Percentiles rank a stretch among this genome's conserved stretches.
Conservation (phyloP, 2,329 filamentous ascomycete species). For the Trichoderma atrobrunneum region DNA sequence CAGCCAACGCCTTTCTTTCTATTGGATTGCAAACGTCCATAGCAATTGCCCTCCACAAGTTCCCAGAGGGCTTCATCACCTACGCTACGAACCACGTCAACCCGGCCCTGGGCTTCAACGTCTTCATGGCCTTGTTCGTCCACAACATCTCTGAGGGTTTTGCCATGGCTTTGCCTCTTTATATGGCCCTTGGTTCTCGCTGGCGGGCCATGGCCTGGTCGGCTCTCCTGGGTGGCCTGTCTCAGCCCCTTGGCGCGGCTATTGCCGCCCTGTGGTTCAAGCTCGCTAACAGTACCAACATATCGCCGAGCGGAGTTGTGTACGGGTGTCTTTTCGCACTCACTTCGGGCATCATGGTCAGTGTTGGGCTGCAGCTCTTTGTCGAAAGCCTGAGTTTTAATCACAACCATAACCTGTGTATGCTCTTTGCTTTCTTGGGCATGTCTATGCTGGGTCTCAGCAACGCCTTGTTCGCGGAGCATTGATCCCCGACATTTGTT, state of each 20-base stretch:
- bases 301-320: constrained; percentile 52
- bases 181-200: constrained; percentile 81
- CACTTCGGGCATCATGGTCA: constrained; percentile 93
- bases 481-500: constrained; percentile 29
- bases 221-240: constrained; percentile 77
- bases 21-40: constrained; percentile 96
- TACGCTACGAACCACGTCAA: constrained; percentile 98
- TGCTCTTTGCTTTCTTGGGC: constrained; percentile 76
- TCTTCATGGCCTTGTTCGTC: constrained; percentile 94
- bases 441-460: constrained; percentile 87
- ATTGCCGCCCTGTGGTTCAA: constrained; percentile 85
- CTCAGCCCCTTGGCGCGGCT: constrained; percentile 81
- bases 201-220: constrained; percentile 81
- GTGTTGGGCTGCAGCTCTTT: constrained; percentile 85
- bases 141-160: constrained; percentile 99
- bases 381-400: constrained; percentile 81
- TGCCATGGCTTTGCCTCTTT: constrained; percentile 86
- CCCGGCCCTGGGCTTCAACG: constrained; percentile 79
- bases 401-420: constrained; percentile 73
- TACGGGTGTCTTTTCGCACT: constrained; percentile 83
- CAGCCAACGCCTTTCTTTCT: constrained; percentile 86
- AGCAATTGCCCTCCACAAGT: constrained; percentile 93
- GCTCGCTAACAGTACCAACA: constrained; percentile 54
- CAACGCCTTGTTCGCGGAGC: constrained; percentile 71
- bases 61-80: constrained; percentile 84